Base-by-base conservation (phyloP, 208 protist genomes). In the Trypanosoma avium region DNA sequence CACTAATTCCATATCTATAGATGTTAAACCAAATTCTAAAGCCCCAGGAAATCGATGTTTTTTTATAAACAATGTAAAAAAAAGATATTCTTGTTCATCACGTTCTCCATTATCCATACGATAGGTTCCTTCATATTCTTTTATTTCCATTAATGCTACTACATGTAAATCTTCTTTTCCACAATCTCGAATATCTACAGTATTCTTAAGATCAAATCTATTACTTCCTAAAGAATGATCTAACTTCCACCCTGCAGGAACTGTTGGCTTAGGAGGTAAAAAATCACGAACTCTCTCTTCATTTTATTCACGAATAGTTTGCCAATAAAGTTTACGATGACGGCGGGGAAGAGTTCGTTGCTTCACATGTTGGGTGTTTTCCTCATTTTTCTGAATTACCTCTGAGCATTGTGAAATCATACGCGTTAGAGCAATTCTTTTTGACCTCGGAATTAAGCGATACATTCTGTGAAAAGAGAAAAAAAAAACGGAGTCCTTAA, bases 1-100 rank as follows among this genome's bases (percentile, higher is more conserved):
- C 9, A 95, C 89, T n/a, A 95, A 70, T 49, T 95, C 86, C 79
- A 88, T 79, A 59, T 95, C 89, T 40, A 95, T 95, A 1, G 89
- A 92, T 12, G 89, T 95, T 27, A 95, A 75, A 3, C 75, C 79
- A 57, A 95, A 86, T 56, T 95, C 86, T 10, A 95, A 70, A 15
- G 77, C 83, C 36, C 77, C 79, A 0, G 72, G 72, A 69, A 73
- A 81, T 10, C 79, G 58, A 36, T 75, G 57, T 49, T 95, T 95
- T 33, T 70, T 55, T 50, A 93, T 58, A 59, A 95, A 95, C 1
- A 92, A 38, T 2, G 61, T 73, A 70, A 95, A 95, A 63, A 90
- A 91, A 3, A 93, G 48, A 58, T 95, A 92, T 59, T 93, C 89
- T 53, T 92, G 76, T 68, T 93, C 86, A 9, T 90, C 82, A 21